Conservation (phyloP, 2,329 filamentous ascomycete genomes). For the Sporothrix protearum region DNA sequence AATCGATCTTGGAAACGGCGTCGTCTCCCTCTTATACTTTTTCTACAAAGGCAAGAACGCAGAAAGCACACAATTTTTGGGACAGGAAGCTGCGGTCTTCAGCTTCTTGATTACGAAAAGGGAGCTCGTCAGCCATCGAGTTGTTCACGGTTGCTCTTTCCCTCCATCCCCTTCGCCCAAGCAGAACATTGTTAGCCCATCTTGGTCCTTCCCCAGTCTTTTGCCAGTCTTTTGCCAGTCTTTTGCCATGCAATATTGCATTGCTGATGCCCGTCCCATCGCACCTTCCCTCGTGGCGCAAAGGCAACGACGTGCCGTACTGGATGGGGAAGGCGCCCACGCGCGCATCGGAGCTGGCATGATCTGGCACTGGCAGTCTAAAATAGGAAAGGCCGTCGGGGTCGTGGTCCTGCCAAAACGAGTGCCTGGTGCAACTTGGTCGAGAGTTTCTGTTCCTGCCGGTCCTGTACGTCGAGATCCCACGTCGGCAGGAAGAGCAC, state of each 20-base stretch:
- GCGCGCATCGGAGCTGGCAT: too few species aligned
- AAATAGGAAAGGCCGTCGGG: background rate
- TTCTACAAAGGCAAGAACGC: background rate
- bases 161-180: background rate
- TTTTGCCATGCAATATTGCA: background rate
- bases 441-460: background rate
- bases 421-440: background rate
- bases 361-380: background rate
- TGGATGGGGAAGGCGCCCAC: background rate
- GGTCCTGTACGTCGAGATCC: too few species aligned
- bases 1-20: background rate
- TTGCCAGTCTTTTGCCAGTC: background rate
- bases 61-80: background rate
- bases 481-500: background rate
- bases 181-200: background rate
- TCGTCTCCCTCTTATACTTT: background rate
- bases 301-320: background rate
- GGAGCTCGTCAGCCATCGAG: background rate
- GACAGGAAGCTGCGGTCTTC: conserved; percentile 11
- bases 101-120: conserved; percentile 10
- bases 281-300: background rate
- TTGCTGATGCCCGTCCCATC: background rate
- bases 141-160: background rate
- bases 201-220: background rate
- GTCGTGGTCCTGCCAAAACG: background rate